A percentile compares a stretch with the other conserved stretches of the same genome.
Conservation (phyloP, 2,329 filamentous ascomycete genomes). For the Seiridium unicorne region DNA sequence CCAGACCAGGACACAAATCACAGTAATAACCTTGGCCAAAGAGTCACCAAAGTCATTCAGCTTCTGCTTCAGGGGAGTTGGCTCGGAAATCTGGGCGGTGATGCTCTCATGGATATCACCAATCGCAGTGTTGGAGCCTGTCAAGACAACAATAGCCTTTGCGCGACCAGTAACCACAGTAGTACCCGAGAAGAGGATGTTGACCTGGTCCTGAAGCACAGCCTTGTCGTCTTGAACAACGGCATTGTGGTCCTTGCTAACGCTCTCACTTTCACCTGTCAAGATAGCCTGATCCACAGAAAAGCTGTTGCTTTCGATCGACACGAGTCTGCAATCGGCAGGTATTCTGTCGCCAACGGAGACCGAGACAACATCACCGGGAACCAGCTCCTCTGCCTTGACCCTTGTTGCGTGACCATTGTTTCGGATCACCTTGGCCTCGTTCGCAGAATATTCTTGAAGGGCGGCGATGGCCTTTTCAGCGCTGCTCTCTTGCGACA, state of each 20-base stretch:
- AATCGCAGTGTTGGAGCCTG: slow-evolving; percentile 88
- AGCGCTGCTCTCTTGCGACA: slow-evolving; percentile 97
- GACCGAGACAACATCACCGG: slow-evolving; percentile 86
- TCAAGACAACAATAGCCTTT: slow-evolving; percentile 85
- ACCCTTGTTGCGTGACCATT: slow-evolving; percentile 72
- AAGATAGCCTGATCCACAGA: slow-evolving; percentile 94
- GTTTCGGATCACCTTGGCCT: slow-evolving; percentile 89
- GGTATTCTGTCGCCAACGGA: slow-evolving; percentile 91
- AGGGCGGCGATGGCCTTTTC: slow-evolving; percentile 98
- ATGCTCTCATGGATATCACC: slow-evolving; percentile 99
- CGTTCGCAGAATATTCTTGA: slow-evolving; percentile 98
- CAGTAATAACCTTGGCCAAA: slow-evolving; percentile 95
- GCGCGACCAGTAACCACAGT: slow-evolving; percentile 95
- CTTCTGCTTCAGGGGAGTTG: slow-evolving; percentile 97
- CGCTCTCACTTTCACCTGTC: slow-evolving; percentile 96
- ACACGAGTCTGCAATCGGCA: slow-evolving; percentile 86
- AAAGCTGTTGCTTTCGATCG: slow-evolving; percentile 97
- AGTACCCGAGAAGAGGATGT: slow-evolving; percentile 98
- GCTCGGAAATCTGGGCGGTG: slow-evolving; percentile 94
- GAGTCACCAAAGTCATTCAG: slow-evolving; percentile 96
- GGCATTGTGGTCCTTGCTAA: slow-evolving; percentile 73
- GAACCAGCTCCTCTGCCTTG: slow-evolving; percentile 96
- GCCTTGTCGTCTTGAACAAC: slow-evolving; percentile 75
- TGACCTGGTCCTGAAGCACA: slow-evolving; percentile 95
- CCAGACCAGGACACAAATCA: slow-evolving; percentile 96